Percentiles rank a stretch among this genome's conserved stretches.
These are phyloP conservation scores for Solanum pennellii DNA, from an alignment of 257 asterid species.

Conservation along the genomic window DNA sequence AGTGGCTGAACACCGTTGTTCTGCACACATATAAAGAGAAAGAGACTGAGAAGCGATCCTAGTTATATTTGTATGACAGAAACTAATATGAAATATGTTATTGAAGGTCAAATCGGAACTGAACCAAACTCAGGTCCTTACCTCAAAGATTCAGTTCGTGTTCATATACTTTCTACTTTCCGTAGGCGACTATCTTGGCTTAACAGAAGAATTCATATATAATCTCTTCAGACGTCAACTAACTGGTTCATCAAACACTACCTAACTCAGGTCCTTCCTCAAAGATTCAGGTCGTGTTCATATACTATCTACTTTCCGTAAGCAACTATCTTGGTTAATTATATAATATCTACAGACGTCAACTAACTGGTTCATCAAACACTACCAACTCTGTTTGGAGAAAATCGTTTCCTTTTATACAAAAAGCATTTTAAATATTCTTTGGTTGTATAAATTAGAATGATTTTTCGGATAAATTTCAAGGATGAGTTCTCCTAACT, in stretches of 20 bases:
- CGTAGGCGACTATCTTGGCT: background rate
- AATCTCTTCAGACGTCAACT: no score
- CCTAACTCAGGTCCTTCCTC: background rate
- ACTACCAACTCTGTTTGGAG: background rate
- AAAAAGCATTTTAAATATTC: background rate
- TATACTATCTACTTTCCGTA: background rate
- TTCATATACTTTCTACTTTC: background rate
- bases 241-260: background rate
- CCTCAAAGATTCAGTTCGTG: background rate
- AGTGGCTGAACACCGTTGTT: constrained; percentile 26
- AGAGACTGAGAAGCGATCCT: background rate
- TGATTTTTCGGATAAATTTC: background rate
- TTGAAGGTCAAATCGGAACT: background rate
- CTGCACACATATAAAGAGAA: background rate
- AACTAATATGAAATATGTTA: background rate
- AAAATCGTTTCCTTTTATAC: background rate
- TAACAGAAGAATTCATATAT: background rate
- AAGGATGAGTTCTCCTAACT: background rate
- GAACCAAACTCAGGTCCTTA: background rate
- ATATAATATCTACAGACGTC: no score
- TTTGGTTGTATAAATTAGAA: background rate
- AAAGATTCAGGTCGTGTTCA: background rate
- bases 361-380: no score
- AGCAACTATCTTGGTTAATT: background rate
- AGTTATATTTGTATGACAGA: background rate